Evolutionary conservation across 192 early-diverging fungal species (phyloP).

Genomic region (Irineochytrium annulatum): DNA sequence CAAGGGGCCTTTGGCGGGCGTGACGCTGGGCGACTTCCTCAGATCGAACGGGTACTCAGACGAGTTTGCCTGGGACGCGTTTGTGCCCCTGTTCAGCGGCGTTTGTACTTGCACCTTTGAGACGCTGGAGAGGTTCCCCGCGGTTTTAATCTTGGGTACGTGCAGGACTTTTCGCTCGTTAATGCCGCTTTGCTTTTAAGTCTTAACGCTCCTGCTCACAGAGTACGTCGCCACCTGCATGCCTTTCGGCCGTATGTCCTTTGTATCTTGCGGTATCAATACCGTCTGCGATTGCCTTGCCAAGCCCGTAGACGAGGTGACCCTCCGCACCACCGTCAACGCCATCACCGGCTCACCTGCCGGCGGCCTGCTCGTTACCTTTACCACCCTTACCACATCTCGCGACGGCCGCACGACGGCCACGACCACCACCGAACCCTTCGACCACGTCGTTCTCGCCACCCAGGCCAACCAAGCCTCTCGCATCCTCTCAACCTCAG

Average conservation of each 20-base stretch:
- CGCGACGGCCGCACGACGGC: neutral
- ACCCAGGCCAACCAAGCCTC: slow-evolving; percentile 48
- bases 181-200: neutral
- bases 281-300: slow-evolving; percentile 34
- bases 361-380: neutral
- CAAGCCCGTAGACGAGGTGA: slow-evolving; percentile 30
- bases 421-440: slow-evolving; percentile 11
- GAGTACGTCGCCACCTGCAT: slow-evolving; percentile 36
- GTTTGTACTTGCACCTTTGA: slow-evolving; percentile 43
- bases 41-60: slow-evolving; percentile 15
- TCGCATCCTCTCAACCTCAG: slow-evolving; percentile 23
- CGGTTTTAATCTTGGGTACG: slow-evolving; percentile 36
- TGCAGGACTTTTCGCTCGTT: slow-evolving; percentile 1
- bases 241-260: slow-evolving; percentile 46
- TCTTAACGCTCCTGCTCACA: slow-evolving; percentile 1
- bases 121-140: slow-evolving; percentile 37
- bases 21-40: slow-evolving; percentile 37
- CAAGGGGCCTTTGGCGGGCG: slow-evolving; percentile 11
- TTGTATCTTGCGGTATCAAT: slow-evolving; percentile 36
- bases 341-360: slow-evolving; percentile 6
- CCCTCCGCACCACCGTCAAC: slow-evolving; percentile 21
- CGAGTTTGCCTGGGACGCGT: slow-evolving; percentile 35
- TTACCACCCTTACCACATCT: neutral
- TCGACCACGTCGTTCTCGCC: slow-evolving; percentile 49
- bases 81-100: slow-evolving; percentile 41